A percentile compares a stretch with the other conserved stretches of the same genome.
Conservation (phyloP, 2,329 filamentous ascomycete species). For the Colletotrichum australisinense region DNA sequence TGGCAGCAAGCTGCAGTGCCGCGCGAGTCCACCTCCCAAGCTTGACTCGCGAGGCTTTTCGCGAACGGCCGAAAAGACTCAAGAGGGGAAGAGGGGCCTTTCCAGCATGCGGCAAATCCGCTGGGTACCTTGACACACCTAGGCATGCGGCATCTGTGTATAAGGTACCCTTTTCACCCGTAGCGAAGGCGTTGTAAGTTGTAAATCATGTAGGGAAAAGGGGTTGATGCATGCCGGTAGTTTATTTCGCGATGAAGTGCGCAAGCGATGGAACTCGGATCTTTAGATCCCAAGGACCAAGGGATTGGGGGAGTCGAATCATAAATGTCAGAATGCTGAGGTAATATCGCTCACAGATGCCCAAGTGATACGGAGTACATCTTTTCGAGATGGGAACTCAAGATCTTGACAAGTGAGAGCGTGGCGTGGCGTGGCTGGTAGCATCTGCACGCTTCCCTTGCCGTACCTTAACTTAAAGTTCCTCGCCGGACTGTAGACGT, state of each 20-base stretch:
- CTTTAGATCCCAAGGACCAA: background rate
- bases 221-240: background rate
- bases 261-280: background rate
- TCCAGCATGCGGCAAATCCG: conserved; percentile 1
- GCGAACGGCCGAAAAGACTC: conserved; percentile 8
- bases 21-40: background rate
- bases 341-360: background rate
- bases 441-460: background rate
- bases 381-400: background rate
- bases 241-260: background rate
- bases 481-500: background rate
- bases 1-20: background rate
- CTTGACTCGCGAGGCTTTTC: conserved; percentile 30
- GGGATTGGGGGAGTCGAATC: background rate
- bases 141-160: background rate
- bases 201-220: background rate
- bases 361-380: background rate
- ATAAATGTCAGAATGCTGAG: background rate
- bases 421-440: background rate
- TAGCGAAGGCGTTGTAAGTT: background rate
- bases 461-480: conserved; percentile 12
- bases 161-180: background rate
- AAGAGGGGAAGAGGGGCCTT: conserved; percentile 28
- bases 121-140: background rate
- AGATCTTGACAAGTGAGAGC: background rate